A percentile compares a stretch with the other conserved stretches of the same genome.
Evolutionary conservation across 2,329 filamentous ascomycete genomes (phyloP).

Genomic region (Fusarium torulosum): DNA sequence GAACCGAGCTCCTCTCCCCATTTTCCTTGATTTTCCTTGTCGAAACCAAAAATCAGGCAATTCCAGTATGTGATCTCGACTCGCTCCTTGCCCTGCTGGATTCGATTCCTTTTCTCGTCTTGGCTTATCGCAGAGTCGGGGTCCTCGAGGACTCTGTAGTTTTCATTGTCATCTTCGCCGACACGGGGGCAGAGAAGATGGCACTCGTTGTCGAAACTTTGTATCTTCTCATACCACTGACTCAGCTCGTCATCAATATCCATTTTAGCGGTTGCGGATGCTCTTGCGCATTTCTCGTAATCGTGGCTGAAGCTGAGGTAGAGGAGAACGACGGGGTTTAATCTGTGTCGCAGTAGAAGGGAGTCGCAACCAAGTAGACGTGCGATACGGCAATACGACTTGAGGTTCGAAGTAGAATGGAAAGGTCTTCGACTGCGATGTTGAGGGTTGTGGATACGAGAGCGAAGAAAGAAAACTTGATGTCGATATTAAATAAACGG

Average conservation of each 20-base stretch:
- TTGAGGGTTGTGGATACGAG: neutral
- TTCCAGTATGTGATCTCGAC: slow-evolving; percentile 74
- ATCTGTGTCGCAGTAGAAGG: slow-evolving; percentile 14
- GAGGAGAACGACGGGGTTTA: slow-evolving; percentile 12
- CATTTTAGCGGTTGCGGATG: slow-evolving; percentile 51
- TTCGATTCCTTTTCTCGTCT: slow-evolving; percentile 65
- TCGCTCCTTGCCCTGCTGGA: slow-evolving; percentile 67
- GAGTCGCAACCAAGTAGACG: neutral
- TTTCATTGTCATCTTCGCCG: slow-evolving; percentile 70
- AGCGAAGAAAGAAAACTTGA: slow-evolving; percentile 12
- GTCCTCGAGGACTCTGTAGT: slow-evolving; percentile 67
- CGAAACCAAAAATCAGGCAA: slow-evolving; percentile 76
- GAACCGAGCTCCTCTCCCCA: slow-evolving; percentile 71
- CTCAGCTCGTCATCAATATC: slow-evolving; percentile 57
- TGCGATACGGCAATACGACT: neutral
- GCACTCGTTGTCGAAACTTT: slow-evolving; percentile 59
- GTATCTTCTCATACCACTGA: slow-evolving; percentile 59
- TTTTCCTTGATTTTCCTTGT: slow-evolving; percentile 68
- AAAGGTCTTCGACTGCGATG: neutral
- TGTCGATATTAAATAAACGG: slow-evolving; percentile 17
- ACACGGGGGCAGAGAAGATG: slow-evolving; percentile 78
- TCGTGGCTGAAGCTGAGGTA: slow-evolving; percentile 8
- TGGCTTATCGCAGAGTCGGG: slow-evolving; percentile 61
- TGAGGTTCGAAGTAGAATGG: neutral
- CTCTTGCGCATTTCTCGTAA: slow-evolving; percentile 41